These are phyloP conservation scores for Alternaria hordeiaustralica DNA, from an alignment of 2,329 filamentous ascomycete species.

Conservation along the genomic window DNA sequence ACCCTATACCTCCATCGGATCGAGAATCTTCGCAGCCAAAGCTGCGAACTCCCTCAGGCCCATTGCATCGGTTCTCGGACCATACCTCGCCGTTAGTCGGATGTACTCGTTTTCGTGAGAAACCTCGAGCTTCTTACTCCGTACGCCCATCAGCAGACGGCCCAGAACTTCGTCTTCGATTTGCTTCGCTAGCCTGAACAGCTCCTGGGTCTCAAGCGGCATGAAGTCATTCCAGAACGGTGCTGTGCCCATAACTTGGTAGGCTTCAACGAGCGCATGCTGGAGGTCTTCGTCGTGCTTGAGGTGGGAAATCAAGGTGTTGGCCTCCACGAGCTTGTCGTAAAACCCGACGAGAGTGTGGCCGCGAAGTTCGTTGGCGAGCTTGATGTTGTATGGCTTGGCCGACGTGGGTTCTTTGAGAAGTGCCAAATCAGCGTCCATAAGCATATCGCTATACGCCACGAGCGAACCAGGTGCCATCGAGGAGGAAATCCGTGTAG, in stretches of 20 bases:
- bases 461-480: background rate
- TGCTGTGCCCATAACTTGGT: background rate
- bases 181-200: background rate
- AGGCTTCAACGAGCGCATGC: background rate
- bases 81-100: background rate
- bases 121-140: background rate
- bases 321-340: background rate
- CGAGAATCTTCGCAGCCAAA: background rate
- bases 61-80: background rate
- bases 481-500: background rate
- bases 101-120: background rate
- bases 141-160: background rate
- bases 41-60: background rate
- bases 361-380: background rate
- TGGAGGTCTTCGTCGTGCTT: background rate
- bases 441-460: background rate
- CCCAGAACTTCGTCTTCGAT: background rate
- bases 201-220: background rate
- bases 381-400: background rate
- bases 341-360: background rate
- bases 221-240: background rate
- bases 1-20: background rate
- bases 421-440: background rate
- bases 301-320: background rate
- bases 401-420: background rate